Percentiles rank a stretch among this genome's conserved stretches.
phyloP scores from a whole-genome alignment of 2,329 filamentous ascomycete species.

The Verticillium longisporum region DNA sequence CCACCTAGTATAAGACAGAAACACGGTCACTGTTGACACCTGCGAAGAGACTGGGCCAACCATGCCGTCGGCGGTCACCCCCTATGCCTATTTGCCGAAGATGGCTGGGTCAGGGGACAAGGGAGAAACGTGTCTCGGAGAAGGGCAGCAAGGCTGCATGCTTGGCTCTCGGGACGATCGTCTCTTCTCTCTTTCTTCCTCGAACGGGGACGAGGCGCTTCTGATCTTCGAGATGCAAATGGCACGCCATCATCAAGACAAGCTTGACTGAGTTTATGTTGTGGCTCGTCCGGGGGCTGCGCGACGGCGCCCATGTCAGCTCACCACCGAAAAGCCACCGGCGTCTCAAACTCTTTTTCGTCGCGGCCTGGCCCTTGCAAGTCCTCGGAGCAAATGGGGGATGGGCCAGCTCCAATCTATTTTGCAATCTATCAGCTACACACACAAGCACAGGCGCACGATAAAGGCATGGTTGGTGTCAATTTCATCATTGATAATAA shows the following conservation, averaged over 20 bases:
- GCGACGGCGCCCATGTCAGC: not conserved
- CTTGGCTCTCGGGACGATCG: not conserved
- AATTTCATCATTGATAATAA: not conserved
- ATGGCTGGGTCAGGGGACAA: too few relatives aligned
- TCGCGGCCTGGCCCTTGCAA: not conserved
- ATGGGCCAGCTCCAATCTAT: not conserved
- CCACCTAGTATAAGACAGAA: not conserved
- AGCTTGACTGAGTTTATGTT: too few relatives aligned
- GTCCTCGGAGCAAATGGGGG: not conserved
- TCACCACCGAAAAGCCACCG: not conserved
- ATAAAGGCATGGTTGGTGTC: too few relatives aligned
- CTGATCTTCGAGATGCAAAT: not conserved
- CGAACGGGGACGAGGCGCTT: not conserved
- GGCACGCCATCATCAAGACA: too few relatives aligned
- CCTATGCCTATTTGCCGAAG: not conserved
- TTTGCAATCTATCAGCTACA: not conserved
- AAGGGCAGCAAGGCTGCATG: not conserved
- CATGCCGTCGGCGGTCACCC: not conserved
- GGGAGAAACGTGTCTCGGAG: not conserved
- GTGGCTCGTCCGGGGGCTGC: too few relatives aligned
- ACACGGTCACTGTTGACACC: not conserved
- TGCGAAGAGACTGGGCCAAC: not conserved
- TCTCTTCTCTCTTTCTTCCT: not conserved
- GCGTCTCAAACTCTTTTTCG: not conserved
- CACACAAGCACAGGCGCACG: too few relatives aligned